Base-by-base conservation (phyloP, 2,329 filamentous ascomycete species). In the Teratosphaeria destructans region DNA sequence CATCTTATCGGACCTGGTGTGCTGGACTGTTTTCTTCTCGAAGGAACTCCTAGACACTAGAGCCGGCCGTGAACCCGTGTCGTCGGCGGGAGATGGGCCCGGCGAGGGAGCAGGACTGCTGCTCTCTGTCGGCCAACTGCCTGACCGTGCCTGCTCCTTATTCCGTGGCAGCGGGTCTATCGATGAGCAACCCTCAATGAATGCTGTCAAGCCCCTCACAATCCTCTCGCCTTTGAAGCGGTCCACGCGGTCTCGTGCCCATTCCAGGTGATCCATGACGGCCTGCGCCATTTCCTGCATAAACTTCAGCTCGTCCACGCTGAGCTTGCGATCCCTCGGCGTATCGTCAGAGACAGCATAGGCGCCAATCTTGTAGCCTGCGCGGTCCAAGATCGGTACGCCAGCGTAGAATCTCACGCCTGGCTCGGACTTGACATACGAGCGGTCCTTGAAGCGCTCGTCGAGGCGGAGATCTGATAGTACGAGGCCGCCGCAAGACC, bases 181-280 rank as follows among this genome's bases (percentile, higher is more conserved):
- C 5, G 43, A 49, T 49, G 43, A 49, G 43, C 43, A 49, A 5
- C 43, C 63, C 43, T 67, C 66, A 16, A 68, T 65, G 54, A 68
- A 68, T 3, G 60, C 55, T 8, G 64, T 63, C 59, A 68, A 62
- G 5, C 64, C 65, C 23, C 60, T 59, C 6, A 66, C 64, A n/a
- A 68, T 67, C 14, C 60, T 59, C 34, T 63, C 62, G 19, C 64
- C 66, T 39, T 64, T 65, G 56, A 61, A 62, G 5, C 69, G 63
- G 26, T 73, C 72, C n/a, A 68, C 69, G 34, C 67, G 71, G 52
- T 73, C 72, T 55, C 69, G 67, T 26, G 68, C 61, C 65, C 69
- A 69, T 52, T 74, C 72, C 43, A 73, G 59, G 60, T 74, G 71
- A 35, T 66, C 62, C 61, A 73, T 71, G 0, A 73, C 66, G 23